phyloP scores from a whole-genome alignment of 2,329 filamentous ascomycete species.

The Trichoderma brevicompactum region DNA sequence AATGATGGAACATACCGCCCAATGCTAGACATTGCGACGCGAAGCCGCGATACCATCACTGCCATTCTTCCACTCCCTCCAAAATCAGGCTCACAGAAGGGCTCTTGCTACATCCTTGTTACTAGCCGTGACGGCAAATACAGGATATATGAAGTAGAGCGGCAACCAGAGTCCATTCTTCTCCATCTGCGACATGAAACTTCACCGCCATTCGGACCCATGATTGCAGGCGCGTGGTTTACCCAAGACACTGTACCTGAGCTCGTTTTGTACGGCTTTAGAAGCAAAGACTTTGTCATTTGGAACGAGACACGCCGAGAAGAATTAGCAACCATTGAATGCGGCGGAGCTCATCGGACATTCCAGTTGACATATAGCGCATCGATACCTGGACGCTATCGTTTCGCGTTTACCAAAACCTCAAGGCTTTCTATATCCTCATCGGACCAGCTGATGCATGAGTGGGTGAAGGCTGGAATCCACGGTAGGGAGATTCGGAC shows the following conservation, averaged over 20 bases:
- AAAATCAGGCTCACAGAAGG: constrained; percentile 28
- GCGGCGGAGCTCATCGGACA: constrained; percentile 81
- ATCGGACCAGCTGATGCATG: constrained; percentile 44
- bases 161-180: constrained; percentile 31
- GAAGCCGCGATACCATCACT: constrained; percentile 68
- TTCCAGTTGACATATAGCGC: constrained; percentile 59
- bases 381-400: constrained; percentile 42
- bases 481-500: constrained; percentile 85
- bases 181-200: constrained; percentile 67
- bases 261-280: constrained; percentile 80
- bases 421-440: constrained; percentile 56
- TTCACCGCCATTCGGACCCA: constrained; percentile 70
- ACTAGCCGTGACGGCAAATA: constrained; percentile 79
- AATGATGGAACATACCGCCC: constrained; percentile 37
- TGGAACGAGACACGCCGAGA: constrained; percentile 76
- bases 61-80: constrained; percentile 58
- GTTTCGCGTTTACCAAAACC: constrained; percentile 77
- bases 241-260: constrained; percentile 47
- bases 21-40: constrained; percentile 45
- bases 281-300: constrained; percentile 75
- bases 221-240: constrained; percentile 75
- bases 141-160: constrained; percentile 60
- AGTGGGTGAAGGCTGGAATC: constrained; percentile 67
- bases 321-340: constrained; percentile 74
- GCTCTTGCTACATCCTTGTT: constrained; percentile 61